These are phyloP conservation scores for Phlyctochytrium arcticum DNA, from an alignment of 192 early-diverging fungal species.

Conservation along the genomic window DNA sequence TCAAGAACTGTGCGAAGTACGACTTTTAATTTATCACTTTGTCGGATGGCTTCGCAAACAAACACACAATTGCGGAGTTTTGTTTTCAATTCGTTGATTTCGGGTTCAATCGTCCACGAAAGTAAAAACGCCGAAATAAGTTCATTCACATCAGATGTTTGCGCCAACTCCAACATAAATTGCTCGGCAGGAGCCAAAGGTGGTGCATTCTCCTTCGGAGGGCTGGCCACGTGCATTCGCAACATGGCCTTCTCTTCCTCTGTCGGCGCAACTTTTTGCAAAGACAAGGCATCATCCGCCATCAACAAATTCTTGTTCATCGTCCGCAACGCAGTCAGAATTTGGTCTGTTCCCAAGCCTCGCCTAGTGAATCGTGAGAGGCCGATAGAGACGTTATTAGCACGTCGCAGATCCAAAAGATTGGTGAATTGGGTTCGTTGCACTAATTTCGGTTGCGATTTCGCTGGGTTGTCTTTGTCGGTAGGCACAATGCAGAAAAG, in stretches of 20 bases:
- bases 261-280: conserved; percentile 48
- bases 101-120: conserved; percentile 23
- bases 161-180: conserved; percentile 47
- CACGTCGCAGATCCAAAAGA: conserved; percentile 48
- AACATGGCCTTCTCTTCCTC: conserved; percentile 33
- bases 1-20: conserved; percentile 42
- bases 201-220: conserved; percentile 11
- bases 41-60: conserved; percentile 33
- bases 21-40: conserved; percentile 39
- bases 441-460: conserved; percentile 32
- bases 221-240: conserved; percentile 9
- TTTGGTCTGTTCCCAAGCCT: conserved; percentile 26
- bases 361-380: conserved; percentile 45
- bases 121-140: conserved; percentile 38
- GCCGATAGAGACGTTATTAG: conserved; percentile 55
- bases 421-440: conserved; percentile 47
- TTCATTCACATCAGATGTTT: conserved; percentile 32
- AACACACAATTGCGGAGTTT: conserved; percentile 27
- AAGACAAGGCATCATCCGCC: conserved; percentile 41
- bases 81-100: conserved; percentile 28
- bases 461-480: conserved; percentile 9
- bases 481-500: conserved; percentile 48
- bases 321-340: conserved; percentile 26
- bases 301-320: conserved; percentile 32
- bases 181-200: conserved; percentile 52